Base-by-base conservation (phyloP, 169 alveolate genomes). In the Plasmodium sp. region DNA sequence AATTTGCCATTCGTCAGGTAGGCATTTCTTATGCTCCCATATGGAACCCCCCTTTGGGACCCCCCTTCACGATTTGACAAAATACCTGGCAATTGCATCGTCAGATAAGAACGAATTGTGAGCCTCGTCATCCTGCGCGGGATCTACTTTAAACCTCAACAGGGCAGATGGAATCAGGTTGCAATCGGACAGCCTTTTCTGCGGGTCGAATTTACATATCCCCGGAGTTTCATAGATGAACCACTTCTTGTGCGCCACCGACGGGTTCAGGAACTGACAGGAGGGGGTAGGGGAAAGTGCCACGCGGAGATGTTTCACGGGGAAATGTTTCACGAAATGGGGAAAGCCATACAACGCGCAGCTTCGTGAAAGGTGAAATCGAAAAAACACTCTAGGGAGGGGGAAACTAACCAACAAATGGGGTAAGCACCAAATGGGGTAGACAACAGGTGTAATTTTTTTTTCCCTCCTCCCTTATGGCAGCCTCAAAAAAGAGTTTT, bases 171-270 rank as follows among this genome's bases (percentile, higher is more conserved):
- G 93, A 6, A 86, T 48, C n/a, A 86, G 74, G 71, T 58, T 86
- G 67, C 81, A 86, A 75, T 75, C 84, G 34, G 67, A 86, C 9
- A 86, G 85, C 36, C 73, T 86, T 86, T 86, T 86, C 14, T 86
- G 71, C 31, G 85, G 84, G 48, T 86, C 93, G 77, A 86, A 86
- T 86, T 86, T 86, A 12, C 86, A 33, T 75, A 86, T 86, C 33
- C 93, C 93, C 18, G 93, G 93, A 18, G 93, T 86, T 86, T 86
- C 93, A 86, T 86, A 86, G 43, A 86, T 75, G 72, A 34, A 86
- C 93, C 93, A 86, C 9, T 71, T 75, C 72, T 79, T 58, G 16
- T 86, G 41, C 33, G 73, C 56, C 31, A 86, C 48, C 3, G 93
- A 75, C 4, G 79, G 36, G 22, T 77, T 74, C 27, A 86, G 81